phyloP scores from a whole-genome alignment of 2,329 filamentous ascomycete species.

The Aureobasidium vineae region DNA sequence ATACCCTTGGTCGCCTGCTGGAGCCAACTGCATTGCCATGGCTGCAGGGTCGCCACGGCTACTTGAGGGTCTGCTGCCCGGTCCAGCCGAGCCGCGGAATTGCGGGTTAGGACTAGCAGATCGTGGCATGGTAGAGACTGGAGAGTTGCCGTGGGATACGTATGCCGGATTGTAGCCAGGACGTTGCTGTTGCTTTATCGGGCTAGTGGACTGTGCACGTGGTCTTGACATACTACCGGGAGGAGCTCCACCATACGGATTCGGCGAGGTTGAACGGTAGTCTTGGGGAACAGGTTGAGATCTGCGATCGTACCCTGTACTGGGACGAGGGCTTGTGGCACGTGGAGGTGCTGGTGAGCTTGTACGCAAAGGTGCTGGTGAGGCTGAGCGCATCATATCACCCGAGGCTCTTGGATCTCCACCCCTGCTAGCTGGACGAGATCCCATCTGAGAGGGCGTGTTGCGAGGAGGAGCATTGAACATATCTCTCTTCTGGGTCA shows the following conservation, averaged over 20 bases:
- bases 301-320: conserved; percentile 31
- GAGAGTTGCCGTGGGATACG: conserved; percentile 40
- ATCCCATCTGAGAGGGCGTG: conserved; percentile 39
- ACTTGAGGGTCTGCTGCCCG: conserved; percentile 44
- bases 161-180: conserved; percentile 38
- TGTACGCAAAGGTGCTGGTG: conserved; percentile 64
- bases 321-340: conserved; percentile 20
- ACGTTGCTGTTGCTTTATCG: conserved; percentile 42
- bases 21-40: conserved; percentile 49
- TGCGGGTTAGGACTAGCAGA: conserved; percentile 42
- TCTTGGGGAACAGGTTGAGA: conserved; percentile 38
- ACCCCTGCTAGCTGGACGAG: conserved; percentile 60
- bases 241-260: conserved; percentile 55
- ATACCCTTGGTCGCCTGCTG: conserved; percentile 42
- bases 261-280: conserved; percentile 59
- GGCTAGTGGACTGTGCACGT: conserved; percentile 44
- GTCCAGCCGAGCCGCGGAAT: conserved; percentile 9
- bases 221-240: conserved; percentile 32
- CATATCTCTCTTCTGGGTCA: conserved; percentile 76
- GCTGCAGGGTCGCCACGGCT: conserved; percentile 43
- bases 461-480: conserved; percentile 48
- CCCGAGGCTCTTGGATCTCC: conserved; percentile 42
- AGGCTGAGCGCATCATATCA: conserved; percentile 54
- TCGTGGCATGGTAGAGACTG: conserved; percentile 39
- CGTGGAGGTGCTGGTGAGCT: conserved; percentile 45